These are phyloP conservation scores for Boletus sp. DNA, from an alignment of 768 basidiomycete species.

Conservation along the genomic window DNA sequence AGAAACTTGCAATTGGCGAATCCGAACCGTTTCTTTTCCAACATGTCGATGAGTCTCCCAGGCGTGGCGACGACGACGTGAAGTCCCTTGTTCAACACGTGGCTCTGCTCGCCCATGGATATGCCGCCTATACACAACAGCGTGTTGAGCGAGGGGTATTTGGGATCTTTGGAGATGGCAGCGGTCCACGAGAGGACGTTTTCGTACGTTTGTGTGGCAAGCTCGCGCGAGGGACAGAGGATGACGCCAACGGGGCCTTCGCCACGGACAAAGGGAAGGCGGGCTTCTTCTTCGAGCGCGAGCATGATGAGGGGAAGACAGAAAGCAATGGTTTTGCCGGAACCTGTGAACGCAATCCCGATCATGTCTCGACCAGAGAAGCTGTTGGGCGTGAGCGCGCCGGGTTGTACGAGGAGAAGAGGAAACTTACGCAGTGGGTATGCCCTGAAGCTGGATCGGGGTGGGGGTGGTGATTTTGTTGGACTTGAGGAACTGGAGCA, in stretches of 20 bases:
- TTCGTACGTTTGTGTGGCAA: conserved; percentile 96
- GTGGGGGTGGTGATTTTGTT: conserved; percentile 87
- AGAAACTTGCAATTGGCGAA: conserved; percentile 94
- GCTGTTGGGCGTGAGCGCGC: conserved; percentile 38
- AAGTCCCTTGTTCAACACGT: conserved; percentile 85
- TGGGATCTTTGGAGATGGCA: conserved; percentile 73
- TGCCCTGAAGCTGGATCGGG: conserved; percentile 96
- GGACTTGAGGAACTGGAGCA: conserved; percentile 78
- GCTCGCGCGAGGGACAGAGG: conserved; percentile 94
- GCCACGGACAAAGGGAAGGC: conserved; percentile 84
- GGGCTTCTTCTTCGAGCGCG: conserved; percentile 89
- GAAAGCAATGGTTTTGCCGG: conserved; percentile 98
- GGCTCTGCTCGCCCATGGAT: conserved; percentile 96
- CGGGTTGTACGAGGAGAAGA: background rate
- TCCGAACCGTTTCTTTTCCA: conserved; percentile 92
- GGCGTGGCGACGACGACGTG: conserved; percentile 98
- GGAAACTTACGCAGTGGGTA: conserved; percentile 82
- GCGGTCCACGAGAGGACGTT: conserved; percentile 86
- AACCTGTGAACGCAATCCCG: conserved; percentile 98
- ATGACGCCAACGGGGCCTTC: conserved; percentile 98
- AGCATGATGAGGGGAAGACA: conserved; percentile 98
- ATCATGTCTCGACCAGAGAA: conserved; percentile 97
- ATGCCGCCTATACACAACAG: conserved; percentile 97
- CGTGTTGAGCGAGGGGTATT: conserved; percentile 83
- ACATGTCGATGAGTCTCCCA: conserved; percentile 95